Base-by-base conservation (phyloP, 805 yeast species). In the Ogataea zsoltii region DNA sequence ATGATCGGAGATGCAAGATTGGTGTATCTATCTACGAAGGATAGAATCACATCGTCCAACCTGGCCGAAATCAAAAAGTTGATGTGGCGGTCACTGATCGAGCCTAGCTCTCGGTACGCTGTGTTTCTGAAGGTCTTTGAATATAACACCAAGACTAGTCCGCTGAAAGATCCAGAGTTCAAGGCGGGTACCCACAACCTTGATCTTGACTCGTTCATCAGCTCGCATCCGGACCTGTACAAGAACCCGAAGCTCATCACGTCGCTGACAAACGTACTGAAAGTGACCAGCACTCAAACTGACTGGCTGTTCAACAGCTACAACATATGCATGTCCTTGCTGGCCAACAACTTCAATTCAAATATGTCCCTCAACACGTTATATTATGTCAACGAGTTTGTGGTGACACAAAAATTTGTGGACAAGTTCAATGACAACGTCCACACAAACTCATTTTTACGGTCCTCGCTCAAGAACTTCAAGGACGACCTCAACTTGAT, bases 1-100 rank as follows among this genome's bases (percentile, higher is more conserved):
- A 50, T 57, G 55, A 63, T 59, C 62, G 69, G 58, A 38, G 68
- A 58, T 60, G 67, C 61, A 50, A 63, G 64, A 58, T 52, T 64
- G 13, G 47, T 53, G 7, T 57, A 61, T 29, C 60, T 72, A 1
- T 51, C 66, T 0, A 49, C 54, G 4, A 61, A 63, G 23, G 54
- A 54, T 4, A 42, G 43, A 12, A 23, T 60, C 9, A 62, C 72
- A 52, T 19, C 42, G 4, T 48, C 54, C 56, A 71, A 57, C 47
- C 46, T 50, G 52, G 61, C 58, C 38, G 72, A 57, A 53, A 62
- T 50, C 49, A 67, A 56, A 50, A 69, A 53, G 62, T 63, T 50
- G 49, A 58, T 46, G 43, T 65, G 58, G 69, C 71, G 62, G 16
- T 54, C 68, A 1, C 33, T 41, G n/a, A 44, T 63, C 28, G 60